A percentile compares a stretch with the other conserved stretches of the same genome.
These are phyloP conservation scores for Aphanomyces astaci DNA, from an alignment of 352 stramenopile species.

Conservation along the genomic window DNA sequence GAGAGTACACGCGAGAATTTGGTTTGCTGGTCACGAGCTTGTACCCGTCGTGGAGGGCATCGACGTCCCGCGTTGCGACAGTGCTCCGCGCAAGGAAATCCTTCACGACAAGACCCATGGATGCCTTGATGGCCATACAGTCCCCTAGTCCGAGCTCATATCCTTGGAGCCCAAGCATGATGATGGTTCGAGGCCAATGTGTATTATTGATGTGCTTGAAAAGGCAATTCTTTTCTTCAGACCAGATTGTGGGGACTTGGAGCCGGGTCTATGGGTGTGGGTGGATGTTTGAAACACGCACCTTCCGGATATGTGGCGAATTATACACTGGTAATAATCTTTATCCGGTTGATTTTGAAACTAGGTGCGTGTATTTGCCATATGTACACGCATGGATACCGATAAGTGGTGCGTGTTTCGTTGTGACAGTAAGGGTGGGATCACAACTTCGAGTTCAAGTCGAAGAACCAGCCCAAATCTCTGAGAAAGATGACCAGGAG, in stretches of 20 bases:
- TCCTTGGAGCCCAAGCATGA: not conserved
- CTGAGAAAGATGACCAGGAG: too few relatives aligned
- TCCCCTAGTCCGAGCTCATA: not conserved
- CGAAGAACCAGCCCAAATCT: too few relatives aligned
- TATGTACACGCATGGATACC: not conserved
- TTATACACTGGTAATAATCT: not conserved
- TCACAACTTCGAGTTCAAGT: too few relatives aligned
- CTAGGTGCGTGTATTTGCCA: not conserved
- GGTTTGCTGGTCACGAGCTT: constrained; percentile 15
- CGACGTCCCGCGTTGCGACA: not conserved
- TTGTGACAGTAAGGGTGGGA: too few relatives aligned
- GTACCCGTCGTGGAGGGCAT: constrained; percentile 9
- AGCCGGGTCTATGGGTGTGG: not conserved
- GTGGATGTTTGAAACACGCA: not conserved
- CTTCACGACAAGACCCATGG: not conserved
- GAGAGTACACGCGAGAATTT: constrained; percentile 5
- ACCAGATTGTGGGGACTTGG: not conserved
- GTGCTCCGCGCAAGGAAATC: not conserved
- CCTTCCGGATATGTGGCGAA: not conserved
- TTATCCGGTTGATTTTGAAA: not conserved
- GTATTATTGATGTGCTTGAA: not conserved
- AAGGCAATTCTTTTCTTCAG: not conserved
- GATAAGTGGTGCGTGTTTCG: too few relatives aligned
- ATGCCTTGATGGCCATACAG: not conserved
- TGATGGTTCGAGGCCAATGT: not conserved